Base-by-base conservation (phyloP, 768 basidiomycete genomes). In the Dacryopinax primogenitus region DNA sequence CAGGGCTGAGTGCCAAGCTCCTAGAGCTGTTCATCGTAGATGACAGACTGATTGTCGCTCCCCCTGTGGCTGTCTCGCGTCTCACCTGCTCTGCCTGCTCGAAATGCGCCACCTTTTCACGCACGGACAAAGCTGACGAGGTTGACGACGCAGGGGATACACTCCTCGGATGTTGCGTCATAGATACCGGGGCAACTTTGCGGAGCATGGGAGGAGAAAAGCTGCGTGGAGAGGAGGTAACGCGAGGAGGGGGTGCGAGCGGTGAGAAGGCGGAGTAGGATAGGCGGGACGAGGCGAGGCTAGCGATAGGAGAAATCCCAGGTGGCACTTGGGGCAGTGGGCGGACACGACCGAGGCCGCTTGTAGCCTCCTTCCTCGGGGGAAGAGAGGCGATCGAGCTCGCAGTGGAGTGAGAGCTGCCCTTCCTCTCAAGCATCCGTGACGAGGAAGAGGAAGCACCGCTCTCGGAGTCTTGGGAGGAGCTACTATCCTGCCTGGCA, bases 201-300 rank as follows among this genome's bases (percentile, higher is more conserved):
- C 51, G 51, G 9, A 58, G 30, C 51, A 58, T 58, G 26, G 51
- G 51, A 9, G 51, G 51, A 2, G 51, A 58, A 30, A 58, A 58
- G 26, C 26, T 58, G 26, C 23, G 51, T 11, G 51, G 51, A 30
- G 51, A 58, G 4, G 26, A 28, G 4, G 26, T 58, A 30, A 58
- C 32, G 26, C 51, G 26, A 30, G 51, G 51, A 3, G 51, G 51
- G 15, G 51, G 51, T 3, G 7, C 51, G 51, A 58, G 51, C 26
- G 51, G 51, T 6, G 51, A 58, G 26, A 58, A 21, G 13, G 51
- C 51, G 51, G 51, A 28, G 51, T 28, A 58, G 23, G 51, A 58
- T 11, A 58, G 51, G 51, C 51, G 51, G 26, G 51, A 58, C 4
- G 51, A 58, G 30, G 51, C 51, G 51, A 58, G 51, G 26, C 51